These are phyloP conservation scores for Cladosporium sp. DNA, from an alignment of 2,329 filamentous ascomycete species.

Conservation along the genomic window DNA sequence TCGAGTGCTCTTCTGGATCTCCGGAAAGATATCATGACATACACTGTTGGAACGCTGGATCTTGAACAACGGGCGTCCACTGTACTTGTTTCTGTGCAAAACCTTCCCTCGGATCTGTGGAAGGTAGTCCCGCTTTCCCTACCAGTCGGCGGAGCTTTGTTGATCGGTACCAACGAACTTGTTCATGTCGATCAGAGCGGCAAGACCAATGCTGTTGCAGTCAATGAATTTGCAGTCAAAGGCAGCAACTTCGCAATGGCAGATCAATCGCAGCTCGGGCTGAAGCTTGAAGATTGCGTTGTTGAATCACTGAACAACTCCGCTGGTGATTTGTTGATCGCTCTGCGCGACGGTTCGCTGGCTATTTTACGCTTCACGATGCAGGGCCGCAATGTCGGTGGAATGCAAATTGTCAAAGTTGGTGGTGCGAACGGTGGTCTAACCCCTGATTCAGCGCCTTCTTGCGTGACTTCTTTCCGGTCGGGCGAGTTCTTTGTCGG, in stretches of 20 bases:
- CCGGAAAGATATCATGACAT: constrained; percentile 79
- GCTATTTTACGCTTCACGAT: constrained; percentile 76
- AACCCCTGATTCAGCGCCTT: constrained; percentile 58
- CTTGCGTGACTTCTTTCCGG: constrained; percentile 65
- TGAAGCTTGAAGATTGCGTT: constrained; percentile 76
- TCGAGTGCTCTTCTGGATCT: constrained; percentile 71
- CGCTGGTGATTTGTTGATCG: constrained; percentile 77
- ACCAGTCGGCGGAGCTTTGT: constrained; percentile 81
- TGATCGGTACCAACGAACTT: constrained; percentile 84
- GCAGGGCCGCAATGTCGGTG: constrained; percentile 87
- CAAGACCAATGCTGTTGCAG: constrained; percentile 85
- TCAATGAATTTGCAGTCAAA: constrained; percentile 84
- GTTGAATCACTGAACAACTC: constrained; percentile 74
- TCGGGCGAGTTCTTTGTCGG: constrained; percentile 65
- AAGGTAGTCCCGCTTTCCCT: constrained; percentile 76
- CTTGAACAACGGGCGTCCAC: constrained; percentile 91
- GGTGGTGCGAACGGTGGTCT: constrained; percentile 58
- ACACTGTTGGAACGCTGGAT: constrained; percentile 93
- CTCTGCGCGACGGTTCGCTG: constrained; percentile 71
- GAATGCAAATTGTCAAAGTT: constrained; percentile 68
- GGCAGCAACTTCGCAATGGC: constrained; percentile 78
- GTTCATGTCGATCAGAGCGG: constrained; percentile 96
- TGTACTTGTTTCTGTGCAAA: constrained; percentile 79
- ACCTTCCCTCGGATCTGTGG: constrained; percentile 82
- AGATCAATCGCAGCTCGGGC: constrained; percentile 76